Evolutionary conservation across 495 filamentous ascomycete genomes (phyloP), one percentile per base, ranked within the genome.

Genomic region (Oleoguttula mirabilis): DNA sequence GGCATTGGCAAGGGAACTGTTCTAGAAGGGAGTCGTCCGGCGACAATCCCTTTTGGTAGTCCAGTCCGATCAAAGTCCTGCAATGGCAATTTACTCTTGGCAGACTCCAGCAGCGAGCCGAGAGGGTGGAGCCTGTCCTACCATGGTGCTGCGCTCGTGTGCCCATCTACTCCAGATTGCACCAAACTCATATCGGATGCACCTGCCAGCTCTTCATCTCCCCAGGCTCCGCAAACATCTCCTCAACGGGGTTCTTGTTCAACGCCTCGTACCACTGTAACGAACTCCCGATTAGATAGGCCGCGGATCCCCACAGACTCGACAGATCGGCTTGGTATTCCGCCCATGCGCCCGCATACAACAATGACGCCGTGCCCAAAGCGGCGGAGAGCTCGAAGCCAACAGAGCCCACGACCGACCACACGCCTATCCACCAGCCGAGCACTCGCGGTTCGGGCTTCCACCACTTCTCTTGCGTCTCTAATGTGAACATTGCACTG

Each of bases 191-290:
- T 4, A 42, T 14, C 3, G 19, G 27, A 27, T 42, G 27, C 15
- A 42, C 19, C 36, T 38, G 36, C 36, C 36, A 38, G 7, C 20
- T 38, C 36, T 38, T 38, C 36, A 38, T 38, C 22, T 16, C 19
- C 2, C 36, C 36, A 14, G 31, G 40, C 28, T 43, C 40, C 8
- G 17, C 31, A 20, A 16, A n/a, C 36, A 43, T n/a, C n/a, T n/a
- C n/a, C n/a, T n/a, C 69, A 67, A 5, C 22, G 8, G 76, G 75
- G 58, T 71, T 56, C 53, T 77, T 80, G 34, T 69, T 59, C 43
- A 79, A 42, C 53, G 69, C 70, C 48, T 79, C 75, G 56, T 73
- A 80, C 72, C 72, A 78, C 64, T 80, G 77, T 21, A 80, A 62
- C 5, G 59, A 56, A 49, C 73, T 54, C 15, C 42, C 36, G n/a